phyloP scores from a whole-genome alignment of 129 eudicot genomes.

The Helichrysum umbraculigerum region DNA sequence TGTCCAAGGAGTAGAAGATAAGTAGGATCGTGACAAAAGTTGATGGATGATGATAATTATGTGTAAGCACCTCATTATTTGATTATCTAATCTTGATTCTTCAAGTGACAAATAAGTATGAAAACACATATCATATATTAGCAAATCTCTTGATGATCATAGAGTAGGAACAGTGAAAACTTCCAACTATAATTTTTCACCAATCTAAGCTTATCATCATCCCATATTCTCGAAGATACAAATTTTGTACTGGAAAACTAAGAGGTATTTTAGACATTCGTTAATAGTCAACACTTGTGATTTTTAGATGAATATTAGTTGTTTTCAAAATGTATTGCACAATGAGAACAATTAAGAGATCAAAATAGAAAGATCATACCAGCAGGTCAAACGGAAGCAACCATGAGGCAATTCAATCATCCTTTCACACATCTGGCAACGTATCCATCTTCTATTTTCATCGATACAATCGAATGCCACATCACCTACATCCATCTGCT shows the following conservation, averaged over 20 bases:
- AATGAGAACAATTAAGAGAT: background rate
- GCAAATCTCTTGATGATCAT: too few species aligned
- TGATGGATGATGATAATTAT: too few species aligned
- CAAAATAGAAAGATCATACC: slow-evolving; percentile 47
- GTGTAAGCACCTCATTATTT: too few species aligned
- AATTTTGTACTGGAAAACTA: background rate
- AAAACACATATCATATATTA: too few species aligned
- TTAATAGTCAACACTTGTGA: background rate
- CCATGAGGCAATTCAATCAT: slow-evolving; percentile 71
- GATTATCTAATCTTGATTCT: too few species aligned
- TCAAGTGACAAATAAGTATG: too few species aligned
- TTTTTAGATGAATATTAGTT: too few species aligned
- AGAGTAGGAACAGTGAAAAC: too few species aligned
- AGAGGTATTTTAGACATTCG: background rate
- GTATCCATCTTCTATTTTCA: slow-evolving; percentile 63
- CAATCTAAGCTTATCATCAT: background rate
- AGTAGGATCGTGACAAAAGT: too few species aligned
- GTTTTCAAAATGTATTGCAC: background rate
- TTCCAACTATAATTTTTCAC: too few species aligned
- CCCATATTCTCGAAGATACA: background rate
- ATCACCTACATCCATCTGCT: slow-evolving; percentile 50
- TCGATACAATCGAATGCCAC: slow-evolving; percentile 10
- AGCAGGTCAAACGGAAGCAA: slow-evolving; percentile 74
- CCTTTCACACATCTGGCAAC: slow-evolving; percentile 66
- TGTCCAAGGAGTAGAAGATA: too few species aligned